A percentile compares a stretch with the other conserved stretches of the same genome.
Conservation (phyloP, 2,329 filamentous ascomycete genomes). For the Talaromyces sp. region DNA sequence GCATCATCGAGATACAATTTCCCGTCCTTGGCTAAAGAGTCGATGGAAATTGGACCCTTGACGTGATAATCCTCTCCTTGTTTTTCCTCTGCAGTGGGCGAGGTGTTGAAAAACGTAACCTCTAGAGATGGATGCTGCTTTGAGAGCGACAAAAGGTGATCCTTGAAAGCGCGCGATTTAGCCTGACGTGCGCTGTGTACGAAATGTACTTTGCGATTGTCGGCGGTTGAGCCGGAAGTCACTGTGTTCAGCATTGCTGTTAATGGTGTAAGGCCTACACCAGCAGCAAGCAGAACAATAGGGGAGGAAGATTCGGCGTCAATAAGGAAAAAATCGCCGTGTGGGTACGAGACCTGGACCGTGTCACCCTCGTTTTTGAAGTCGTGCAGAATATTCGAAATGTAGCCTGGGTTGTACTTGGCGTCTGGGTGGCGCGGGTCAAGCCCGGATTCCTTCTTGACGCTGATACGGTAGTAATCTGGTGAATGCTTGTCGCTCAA, state of each 20-base stretch:
- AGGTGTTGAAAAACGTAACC: slow-evolving; percentile 57
- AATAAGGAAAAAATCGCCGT: slow-evolving; percentile 57
- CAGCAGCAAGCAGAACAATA: slow-evolving; percentile 60
- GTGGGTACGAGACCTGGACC: slow-evolving; percentile 64
- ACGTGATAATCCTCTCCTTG: slow-evolving; percentile 58
- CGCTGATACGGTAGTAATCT: slow-evolving; percentile 65
- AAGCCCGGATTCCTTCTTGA: slow-evolving; percentile 62
- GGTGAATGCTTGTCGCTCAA: slow-evolving; percentile 62
- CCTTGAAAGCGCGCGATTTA: slow-evolving; percentile 50
- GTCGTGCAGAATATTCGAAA: slow-evolving; percentile 68
- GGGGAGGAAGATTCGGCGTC: slow-evolving; percentile 39
- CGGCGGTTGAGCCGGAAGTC: slow-evolving; percentile 38
- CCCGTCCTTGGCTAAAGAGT: slow-evolving; percentile 49
- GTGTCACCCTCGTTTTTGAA: slow-evolving; percentile 58
- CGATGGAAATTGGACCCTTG: slow-evolving; percentile 57
- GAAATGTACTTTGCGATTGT: slow-evolving; percentile 54
- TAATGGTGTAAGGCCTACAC: slow-evolving; percentile 59
- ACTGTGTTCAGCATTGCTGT: slow-evolving; percentile 59
- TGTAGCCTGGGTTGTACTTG: slow-evolving; percentile 57
- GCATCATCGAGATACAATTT: slow-evolving; percentile 56
- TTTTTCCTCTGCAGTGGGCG: slow-evolving; percentile 46
- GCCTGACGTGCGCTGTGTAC: slow-evolving; percentile 56
- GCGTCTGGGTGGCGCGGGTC: slow-evolving; percentile 37
- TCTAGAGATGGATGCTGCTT: slow-evolving; percentile 47
- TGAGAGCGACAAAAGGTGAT: slow-evolving; percentile 49